Base-by-base conservation (phyloP, 495 filamentous ascomycete species). In the Tetracladium marchalianum region DNA sequence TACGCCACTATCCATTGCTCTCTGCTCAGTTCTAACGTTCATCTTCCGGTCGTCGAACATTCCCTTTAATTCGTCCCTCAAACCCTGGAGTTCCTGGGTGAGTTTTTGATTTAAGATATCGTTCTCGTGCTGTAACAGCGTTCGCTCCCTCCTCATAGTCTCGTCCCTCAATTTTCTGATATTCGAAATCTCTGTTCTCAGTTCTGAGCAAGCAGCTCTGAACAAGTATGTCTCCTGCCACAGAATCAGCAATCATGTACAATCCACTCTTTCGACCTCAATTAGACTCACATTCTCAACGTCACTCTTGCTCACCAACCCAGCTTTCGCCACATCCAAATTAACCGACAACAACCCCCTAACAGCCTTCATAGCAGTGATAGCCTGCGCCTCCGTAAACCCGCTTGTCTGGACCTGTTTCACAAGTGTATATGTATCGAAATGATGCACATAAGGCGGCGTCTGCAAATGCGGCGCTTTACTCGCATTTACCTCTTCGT, bases 11-110 rank as follows among this genome's bases (percentile, higher is more conserved):
- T 97, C 89, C 61, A 87, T 84, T 13, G 65, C 72, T 56, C 89
- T 77, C 66, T 94, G 86, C 58, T 95, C 84, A 60, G 84, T 82
- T 36, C 87, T 73, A 13, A 89, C 88, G 5, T 75, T 75, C 89
- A 99, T 95, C 64, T 88, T 88, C 17, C 94, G 77, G 57, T 99
- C 92, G 57, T 96, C 89, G 63, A 97, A 95, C 80, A 95, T 84
- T 42, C 87, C 89, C 59, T 87, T 90, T 35, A 97, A 76, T 33
- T 90, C 87, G 59, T 99, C 90, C 62, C 86, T 90, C 45, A 96
- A 66, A 11, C 71, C 78, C 47, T 77, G 64, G 17, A 87, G 71
- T 52, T 96, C 89, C 57, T 93, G 87, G 36, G 77, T 81, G 48
- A 95, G 69, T 32, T 78, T 69, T 65, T 96, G 90, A 40, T 75